Evolutionary conservation across 2,329 filamentous ascomycete species (phyloP).

Genomic region (Claviceps pusilla): DNA sequence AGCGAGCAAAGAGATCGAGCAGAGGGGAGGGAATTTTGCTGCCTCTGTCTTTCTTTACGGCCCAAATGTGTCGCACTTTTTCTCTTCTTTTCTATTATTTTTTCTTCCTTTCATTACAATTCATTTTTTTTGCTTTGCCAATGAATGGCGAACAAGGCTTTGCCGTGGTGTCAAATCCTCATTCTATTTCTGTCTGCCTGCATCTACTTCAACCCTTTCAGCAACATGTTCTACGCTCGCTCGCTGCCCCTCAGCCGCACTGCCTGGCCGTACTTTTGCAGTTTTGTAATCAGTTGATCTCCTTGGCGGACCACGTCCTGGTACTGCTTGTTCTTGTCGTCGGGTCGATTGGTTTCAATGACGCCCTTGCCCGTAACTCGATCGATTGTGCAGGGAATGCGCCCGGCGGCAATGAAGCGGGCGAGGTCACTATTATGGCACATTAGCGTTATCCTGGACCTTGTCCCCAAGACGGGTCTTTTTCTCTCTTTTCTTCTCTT

Average conservation of each 20-base stretch:
- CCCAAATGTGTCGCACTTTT: background rate
- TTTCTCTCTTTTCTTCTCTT: background rate
- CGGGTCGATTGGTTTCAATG: slow-evolving; percentile 93
- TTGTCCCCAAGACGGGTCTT: background rate
- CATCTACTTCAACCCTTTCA: background rate
- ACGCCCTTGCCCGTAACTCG: slow-evolving; percentile 90
- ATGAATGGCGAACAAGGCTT: background rate
- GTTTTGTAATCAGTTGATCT: slow-evolving; percentile 93
- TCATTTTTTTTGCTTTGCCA: background rate
- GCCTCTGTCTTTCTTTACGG: background rate
- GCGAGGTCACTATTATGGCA: slow-evolving; percentile 58
- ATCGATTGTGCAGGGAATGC: slow-evolving; percentile 94
- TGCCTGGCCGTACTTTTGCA: slow-evolving; percentile 97
- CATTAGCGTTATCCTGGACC: background rate
- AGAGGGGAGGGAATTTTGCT: background rate
- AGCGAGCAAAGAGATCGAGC: background rate
- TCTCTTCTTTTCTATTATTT: background rate
- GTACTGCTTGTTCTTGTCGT: slow-evolving; percentile 99
- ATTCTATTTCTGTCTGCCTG: background rate
- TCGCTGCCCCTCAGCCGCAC: slow-evolving; percentile 90
- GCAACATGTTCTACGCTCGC: slow-evolving; percentile 44
- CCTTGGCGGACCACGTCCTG: slow-evolving; percentile 95
- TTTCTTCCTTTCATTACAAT: background rate
- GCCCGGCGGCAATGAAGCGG: slow-evolving; percentile 88
- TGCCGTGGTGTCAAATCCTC: background rate